These are phyloP conservation scores for Geosmithia flava DNA, from an alignment of 2,329 filamentous ascomycete species.

Conservation along the genomic window DNA sequence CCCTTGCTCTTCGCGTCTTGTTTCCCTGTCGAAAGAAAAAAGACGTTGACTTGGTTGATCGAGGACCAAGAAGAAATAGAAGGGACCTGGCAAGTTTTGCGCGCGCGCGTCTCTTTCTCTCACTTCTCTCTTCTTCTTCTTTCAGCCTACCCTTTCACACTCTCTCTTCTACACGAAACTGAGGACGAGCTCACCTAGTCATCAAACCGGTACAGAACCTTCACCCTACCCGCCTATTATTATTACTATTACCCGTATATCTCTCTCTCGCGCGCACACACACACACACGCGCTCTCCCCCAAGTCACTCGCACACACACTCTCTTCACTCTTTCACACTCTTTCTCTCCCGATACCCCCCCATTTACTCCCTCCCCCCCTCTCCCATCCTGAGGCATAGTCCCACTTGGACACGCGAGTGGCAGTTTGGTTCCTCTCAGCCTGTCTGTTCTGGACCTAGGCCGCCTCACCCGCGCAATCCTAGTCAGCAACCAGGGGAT, in stretches of 20 bases:
- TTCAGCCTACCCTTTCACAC: too few species aligned
- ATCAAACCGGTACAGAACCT: not conserved
- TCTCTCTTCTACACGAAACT: not conserved
- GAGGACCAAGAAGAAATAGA: too few species aligned
- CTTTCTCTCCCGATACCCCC: not conserved
- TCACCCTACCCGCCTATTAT: not conserved
- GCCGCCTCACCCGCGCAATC: constrained; percentile 35
- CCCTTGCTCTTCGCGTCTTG: not conserved
- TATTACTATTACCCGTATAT: not conserved
- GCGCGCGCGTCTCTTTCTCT: not conserved
- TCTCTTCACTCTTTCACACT: not conserved
- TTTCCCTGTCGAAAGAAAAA: not conserved
- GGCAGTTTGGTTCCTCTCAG: constrained; percentile 20
- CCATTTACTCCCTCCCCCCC: not conserved
- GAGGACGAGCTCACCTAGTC: not conserved
- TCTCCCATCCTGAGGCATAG: not conserved
- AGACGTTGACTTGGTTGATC: too few species aligned
- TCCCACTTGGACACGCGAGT: not conserved
- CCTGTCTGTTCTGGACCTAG: constrained; percentile 29
- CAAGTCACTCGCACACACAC: not conserved
- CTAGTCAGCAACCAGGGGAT: constrained; percentile 31
- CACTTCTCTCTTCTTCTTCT: not conserved
- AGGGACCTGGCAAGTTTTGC: not conserved
- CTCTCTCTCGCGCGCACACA: not conserved
- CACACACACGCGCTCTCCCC: not conserved